Evolutionary conservation across 2,329 filamentous ascomycete genomes (phyloP), one percentile per base, ranked within the genome.

Genomic region (Pleoardoris graminearum): DNA sequence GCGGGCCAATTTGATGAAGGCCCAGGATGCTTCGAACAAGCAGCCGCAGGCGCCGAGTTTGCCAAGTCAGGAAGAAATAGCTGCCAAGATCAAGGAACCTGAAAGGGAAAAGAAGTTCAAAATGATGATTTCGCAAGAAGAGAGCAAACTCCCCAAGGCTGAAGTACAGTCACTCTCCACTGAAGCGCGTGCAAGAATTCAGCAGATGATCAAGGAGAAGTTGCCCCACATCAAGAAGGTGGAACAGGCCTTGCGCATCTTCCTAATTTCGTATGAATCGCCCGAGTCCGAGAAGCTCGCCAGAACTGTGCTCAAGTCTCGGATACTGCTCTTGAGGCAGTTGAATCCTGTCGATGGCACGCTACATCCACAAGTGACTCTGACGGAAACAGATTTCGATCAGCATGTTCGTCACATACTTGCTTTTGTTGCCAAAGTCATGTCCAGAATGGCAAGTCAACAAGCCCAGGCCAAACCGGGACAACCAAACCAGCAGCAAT

Each of bases 1-100:
- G 42, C 68, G 62, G 38, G 63, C 63, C 12, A 68, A 71, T 33
- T 53, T 73, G 14, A 55, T 71, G 35, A 71, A 68, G 49, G 69
- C 68, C 2, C 69, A 73, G 47, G 66, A 69, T 52, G 58, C 65
- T 17, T 66, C 67, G 6, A 59, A 60, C 37, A 67, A 64, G 54
- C 67, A 69, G 58, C 43, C 54, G 39, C 62, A 65, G 35, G 65
- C 64, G 48, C 60, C 61, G 23, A 41, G 58, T 19, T 52, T 62
- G 32, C 59, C 59, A 5, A 62, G 48, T 17, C 39, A 54, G 6
- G 62, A 69, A 22, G 67, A 70, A 37, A 51, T 71, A 22, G 53
- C 55, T 30, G 57, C 62, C 7, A 63, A 60, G 33, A 62, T 70
- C 54, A 55, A 35, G 17, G 62, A 70, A 39, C 69, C 68, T 4